Evolutionary conservation across 345 rosid species (phyloP).

Genomic region (Arabidopsis suecica): DNA sequence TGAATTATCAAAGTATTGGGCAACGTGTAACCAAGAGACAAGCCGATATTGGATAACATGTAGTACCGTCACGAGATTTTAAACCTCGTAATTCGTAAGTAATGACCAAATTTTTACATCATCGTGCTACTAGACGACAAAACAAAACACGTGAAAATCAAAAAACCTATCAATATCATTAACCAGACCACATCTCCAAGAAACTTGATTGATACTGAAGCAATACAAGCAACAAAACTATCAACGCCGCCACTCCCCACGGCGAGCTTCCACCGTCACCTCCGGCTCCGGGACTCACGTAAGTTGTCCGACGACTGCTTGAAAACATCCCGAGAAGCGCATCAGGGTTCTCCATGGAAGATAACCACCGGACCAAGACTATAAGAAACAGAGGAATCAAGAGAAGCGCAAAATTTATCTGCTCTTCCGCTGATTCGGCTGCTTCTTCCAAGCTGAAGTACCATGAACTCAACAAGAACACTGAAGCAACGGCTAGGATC

Average conservation of each 20-base stretch:
- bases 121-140: slow-evolving; percentile 12
- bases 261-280: slow-evolving; percentile 86
- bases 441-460: slow-evolving; percentile 63
- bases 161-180: background rate
- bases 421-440: slow-evolving; percentile 60
- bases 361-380: slow-evolving; percentile 65
- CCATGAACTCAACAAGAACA: slow-evolving; percentile 73
- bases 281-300: slow-evolving; percentile 57
- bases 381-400: slow-evolving; percentile 60
- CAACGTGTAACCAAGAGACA: slow-evolving; percentile 17
- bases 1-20: background rate
- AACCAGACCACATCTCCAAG: slow-evolving; percentile 67
- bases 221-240: slow-evolving; percentile 73
- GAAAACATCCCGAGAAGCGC: slow-evolving; percentile 55
- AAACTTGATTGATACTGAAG: slow-evolving; percentile 73
- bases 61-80: slow-evolving; percentile 11
- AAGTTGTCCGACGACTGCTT: slow-evolving; percentile 53
- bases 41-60: slow-evolving; percentile 17
- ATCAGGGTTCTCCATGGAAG: slow-evolving; percentile 67
- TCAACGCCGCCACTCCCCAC: slow-evolving; percentile 91
- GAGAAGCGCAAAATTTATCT: slow-evolving; percentile 64
- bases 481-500: slow-evolving; percentile 60
- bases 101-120: slow-evolving; percentile 1
- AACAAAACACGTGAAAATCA: background rate
- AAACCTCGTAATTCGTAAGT: slow-evolving; percentile 8